phyloP scores from a whole-genome alignment of 305 asterid genomes.

The Fraxinus nigra region DNA sequence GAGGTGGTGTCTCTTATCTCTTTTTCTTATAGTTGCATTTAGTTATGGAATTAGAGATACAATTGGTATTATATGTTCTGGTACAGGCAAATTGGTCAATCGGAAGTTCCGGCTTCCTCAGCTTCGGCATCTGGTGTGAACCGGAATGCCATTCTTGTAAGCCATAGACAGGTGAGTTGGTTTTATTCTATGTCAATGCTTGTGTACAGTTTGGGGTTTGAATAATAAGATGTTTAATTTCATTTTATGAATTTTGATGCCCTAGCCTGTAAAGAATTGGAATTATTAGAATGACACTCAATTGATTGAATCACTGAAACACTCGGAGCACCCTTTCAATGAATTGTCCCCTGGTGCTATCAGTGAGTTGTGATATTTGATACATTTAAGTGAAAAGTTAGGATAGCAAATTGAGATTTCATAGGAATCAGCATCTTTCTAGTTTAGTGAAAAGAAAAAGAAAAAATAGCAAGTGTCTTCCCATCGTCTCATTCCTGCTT shows the following conservation, averaged over 20 bases:
- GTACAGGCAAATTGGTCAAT: constrained; percentile 36
- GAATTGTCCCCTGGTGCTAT: neutral
- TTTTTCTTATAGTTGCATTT: neutral
- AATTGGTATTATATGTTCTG: neutral
- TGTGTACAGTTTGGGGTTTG: neutral
- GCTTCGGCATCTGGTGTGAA: constrained; percentile 51
- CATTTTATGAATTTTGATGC: neutral
- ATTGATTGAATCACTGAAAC: neutral
- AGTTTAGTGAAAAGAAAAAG: neutral
- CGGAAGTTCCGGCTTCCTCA: constrained; percentile 56
- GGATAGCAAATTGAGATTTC: neutral
- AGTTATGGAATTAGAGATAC: neutral
- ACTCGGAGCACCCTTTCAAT: neutral
- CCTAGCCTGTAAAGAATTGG: neutral
- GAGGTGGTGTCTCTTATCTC: constrained; percentile 29
- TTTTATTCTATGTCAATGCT: neutral
- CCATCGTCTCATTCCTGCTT: neutral
- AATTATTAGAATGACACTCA: neutral
- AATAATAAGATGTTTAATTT: neutral
- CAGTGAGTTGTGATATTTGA: neutral
- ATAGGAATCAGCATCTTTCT: neutral
- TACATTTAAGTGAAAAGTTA: neutral
- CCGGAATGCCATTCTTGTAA: constrained; percentile 83
- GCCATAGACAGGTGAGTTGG: constrained; percentile 81
- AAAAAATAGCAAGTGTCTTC: neutral